Conservation (phyloP, 2,329 filamentous ascomycete genomes). For the Fusarium lyarnte region DNA sequence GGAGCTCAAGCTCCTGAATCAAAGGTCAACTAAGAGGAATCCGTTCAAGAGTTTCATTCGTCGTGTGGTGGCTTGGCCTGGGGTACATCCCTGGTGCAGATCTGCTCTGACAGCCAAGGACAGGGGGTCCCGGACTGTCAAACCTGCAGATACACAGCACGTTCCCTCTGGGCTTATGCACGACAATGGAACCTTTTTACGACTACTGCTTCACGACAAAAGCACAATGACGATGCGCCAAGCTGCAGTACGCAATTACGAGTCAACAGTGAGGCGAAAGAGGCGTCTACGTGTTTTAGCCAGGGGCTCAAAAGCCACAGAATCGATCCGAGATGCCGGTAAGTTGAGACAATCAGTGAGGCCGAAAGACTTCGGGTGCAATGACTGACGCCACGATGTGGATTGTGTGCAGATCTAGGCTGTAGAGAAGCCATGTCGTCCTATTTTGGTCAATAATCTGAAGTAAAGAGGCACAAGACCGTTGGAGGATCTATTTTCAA, state of each 20-base stretch:
- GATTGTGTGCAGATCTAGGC: not conserved
- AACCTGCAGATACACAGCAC: slow-evolving; percentile 27
- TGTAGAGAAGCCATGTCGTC: not conserved
- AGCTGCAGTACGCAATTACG: not conserved
- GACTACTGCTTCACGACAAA: not conserved
- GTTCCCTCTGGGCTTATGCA: slow-evolving; percentile 22
- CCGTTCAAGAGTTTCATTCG: not conserved
- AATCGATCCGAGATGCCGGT: not conserved
- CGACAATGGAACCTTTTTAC: not conserved
- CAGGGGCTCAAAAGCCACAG: slow-evolving; percentile 1
- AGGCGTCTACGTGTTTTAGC: slow-evolving; percentile 8
- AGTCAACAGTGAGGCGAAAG: not conserved
- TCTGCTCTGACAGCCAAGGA: slow-evolving; percentile 9
- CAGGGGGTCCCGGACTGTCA: slow-evolving; percentile 35
- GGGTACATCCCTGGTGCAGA: slow-evolving; percentile 28
- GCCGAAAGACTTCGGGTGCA: slow-evolving; percentile 1
- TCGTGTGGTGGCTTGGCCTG: slow-evolving; percentile 10
- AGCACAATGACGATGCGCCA: not conserved
- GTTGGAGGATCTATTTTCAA: not conserved
- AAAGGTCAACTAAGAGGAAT: not conserved
- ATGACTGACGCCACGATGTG: slow-evolving; percentile 21
- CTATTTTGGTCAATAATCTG: not conserved
- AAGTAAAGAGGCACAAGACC: not conserved
- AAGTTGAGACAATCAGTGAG: not conserved
- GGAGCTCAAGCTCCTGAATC: not conserved